Conservation (phyloP, 371 early-diverging fungal genomes). For the Mortierella sp. region DNA sequence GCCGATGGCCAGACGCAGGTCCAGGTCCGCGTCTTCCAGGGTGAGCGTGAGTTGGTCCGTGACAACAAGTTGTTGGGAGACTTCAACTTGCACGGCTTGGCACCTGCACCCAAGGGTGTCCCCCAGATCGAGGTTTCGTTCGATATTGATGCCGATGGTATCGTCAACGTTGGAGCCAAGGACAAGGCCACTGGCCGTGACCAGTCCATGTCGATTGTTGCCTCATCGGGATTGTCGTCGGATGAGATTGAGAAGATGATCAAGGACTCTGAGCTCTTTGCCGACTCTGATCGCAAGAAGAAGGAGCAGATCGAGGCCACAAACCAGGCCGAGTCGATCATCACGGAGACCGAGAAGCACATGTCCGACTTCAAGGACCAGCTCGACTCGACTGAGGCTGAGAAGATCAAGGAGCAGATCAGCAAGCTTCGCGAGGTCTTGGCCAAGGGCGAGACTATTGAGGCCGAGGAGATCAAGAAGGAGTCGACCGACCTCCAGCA, state of each 20-base stretch:
- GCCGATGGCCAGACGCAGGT: slow-evolving; percentile 99
- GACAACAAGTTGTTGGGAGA: slow-evolving; percentile 99
- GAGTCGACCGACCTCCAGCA: slow-evolving; percentile 89
- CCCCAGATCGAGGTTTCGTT: slow-evolving; percentile 97
- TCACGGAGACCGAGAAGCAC: slow-evolving; percentile 94
- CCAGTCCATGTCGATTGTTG: slow-evolving; percentile 97
- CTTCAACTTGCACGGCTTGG: slow-evolving; percentile 93
- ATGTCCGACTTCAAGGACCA: slow-evolving; percentile 95
- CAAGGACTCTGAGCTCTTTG: slow-evolving; percentile 90
- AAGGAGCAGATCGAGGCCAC: slow-evolving; percentile 94
- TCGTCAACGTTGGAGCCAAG: slow-evolving; percentile 98
- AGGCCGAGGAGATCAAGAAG: slow-evolving; percentile 78
- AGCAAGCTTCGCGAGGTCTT: slow-evolving; percentile 77
- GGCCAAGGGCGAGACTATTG: slow-evolving; percentile 69
- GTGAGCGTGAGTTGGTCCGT: slow-evolving; percentile 96
- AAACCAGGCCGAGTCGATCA: slow-evolving; percentile 93
- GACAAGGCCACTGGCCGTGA: slow-evolving; percentile 97
- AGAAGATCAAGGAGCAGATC: slow-evolving; percentile 87
- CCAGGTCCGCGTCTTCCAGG: slow-evolving; percentile 98
- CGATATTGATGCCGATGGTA: slow-evolving; percentile 99
- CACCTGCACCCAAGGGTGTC: slow-evolving; percentile 94
- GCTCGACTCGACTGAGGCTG: slow-evolving; percentile 83
- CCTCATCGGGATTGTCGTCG: slow-evolving; percentile 96
- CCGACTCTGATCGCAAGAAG: slow-evolving; percentile 92
- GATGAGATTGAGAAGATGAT: slow-evolving; percentile 98